These are phyloP conservation scores for Agaricus subrufescens DNA, from an alignment of 768 basidiomycete species.

Conservation along the genomic window DNA sequence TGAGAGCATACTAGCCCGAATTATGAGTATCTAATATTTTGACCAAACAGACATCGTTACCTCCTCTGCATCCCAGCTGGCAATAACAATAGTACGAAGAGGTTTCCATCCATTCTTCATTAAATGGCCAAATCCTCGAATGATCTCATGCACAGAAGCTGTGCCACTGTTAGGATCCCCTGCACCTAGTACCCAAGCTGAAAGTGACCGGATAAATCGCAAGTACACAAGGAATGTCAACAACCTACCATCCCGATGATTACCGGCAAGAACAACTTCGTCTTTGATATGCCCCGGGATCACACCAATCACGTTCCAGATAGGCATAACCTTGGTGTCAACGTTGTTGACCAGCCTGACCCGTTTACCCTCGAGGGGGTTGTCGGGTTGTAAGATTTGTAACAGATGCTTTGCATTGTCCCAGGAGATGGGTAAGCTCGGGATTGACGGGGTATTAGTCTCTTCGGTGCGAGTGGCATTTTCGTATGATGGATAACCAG, in stretches of 20 bases:
- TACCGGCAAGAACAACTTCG: slow-evolving; percentile 80
- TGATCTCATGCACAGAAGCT: slow-evolving; percentile 66
- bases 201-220: background rate
- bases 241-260: slow-evolving; percentile 76
- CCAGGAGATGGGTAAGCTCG: slow-evolving; percentile 88
- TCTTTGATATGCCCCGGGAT: slow-evolving; percentile 80
- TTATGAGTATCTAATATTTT: background rate
- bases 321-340: slow-evolving; percentile 74
- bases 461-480: slow-evolving; percentile 65
- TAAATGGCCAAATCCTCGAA: slow-evolving; percentile 67
- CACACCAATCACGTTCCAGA: slow-evolving; percentile 85
- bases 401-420: slow-evolving; percentile 69
- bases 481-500: slow-evolving; percentile 82
- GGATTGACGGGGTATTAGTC: slow-evolving; percentile 66
- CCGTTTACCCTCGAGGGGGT: slow-evolving; percentile 28
- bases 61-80: slow-evolving; percentile 76
- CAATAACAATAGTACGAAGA: slow-evolving; percentile 56
- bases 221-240: background rate
- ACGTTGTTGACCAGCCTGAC: slow-evolving; percentile 53
- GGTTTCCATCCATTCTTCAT: slow-evolving; percentile 78
- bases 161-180: slow-evolving; percentile 76
- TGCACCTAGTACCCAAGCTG: slow-evolving; percentile 49
- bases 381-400: slow-evolving; percentile 11
- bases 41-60: slow-evolving; percentile 27
- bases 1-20: slow-evolving; percentile 44